These are phyloP conservation scores for Cordyceps tenuipes DNA, from an alignment of 2,329 filamentous ascomycete species.

Conservation along the genomic window DNA sequence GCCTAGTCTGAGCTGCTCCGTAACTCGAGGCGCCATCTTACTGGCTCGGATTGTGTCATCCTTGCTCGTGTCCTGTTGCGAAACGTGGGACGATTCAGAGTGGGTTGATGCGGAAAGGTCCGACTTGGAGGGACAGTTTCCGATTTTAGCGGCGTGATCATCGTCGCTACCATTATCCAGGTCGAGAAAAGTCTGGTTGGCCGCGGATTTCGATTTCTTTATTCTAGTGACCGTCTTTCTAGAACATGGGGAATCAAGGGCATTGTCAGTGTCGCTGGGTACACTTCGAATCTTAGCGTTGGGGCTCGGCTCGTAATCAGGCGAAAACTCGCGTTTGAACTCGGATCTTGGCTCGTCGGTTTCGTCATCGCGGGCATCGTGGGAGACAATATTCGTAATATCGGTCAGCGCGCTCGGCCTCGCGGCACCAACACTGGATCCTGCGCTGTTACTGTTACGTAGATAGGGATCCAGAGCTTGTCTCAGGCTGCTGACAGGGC, in stretches of 20 bases:
- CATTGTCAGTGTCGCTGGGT: constrained; percentile 34
- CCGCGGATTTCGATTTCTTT: neutral
- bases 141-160: constrained; percentile 15
- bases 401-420: constrained; percentile 21
- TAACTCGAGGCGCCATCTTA: constrained; percentile 17
- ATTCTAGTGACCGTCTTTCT: constrained; percentile 26
- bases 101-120: neutral
- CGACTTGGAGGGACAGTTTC: neutral
- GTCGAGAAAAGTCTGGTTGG: constrained; percentile 41
- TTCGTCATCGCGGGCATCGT: constrained; percentile 18
- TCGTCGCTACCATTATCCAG: constrained; percentile 40
- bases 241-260: constrained; percentile 10
- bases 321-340: constrained; percentile 57
- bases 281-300: constrained; percentile 65
- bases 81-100: constrained; percentile 5
- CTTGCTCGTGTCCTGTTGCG: constrained; percentile 13
- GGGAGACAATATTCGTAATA: constrained; percentile 17
- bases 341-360: constrained; percentile 25
- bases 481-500: constrained; percentile 70
- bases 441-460: constrained; percentile 26
- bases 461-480: constrained; percentile 85
- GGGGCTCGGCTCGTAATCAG: constrained; percentile 64
- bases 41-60: constrained; percentile 23
- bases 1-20: constrained; percentile 24
- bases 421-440: constrained; percentile 16